A percentile compares a stretch with the other conserved stretches of the same genome.
phyloP scores from a whole-genome alignment of 148 eudicot species.

The Amaranthus cruentus region DNA sequence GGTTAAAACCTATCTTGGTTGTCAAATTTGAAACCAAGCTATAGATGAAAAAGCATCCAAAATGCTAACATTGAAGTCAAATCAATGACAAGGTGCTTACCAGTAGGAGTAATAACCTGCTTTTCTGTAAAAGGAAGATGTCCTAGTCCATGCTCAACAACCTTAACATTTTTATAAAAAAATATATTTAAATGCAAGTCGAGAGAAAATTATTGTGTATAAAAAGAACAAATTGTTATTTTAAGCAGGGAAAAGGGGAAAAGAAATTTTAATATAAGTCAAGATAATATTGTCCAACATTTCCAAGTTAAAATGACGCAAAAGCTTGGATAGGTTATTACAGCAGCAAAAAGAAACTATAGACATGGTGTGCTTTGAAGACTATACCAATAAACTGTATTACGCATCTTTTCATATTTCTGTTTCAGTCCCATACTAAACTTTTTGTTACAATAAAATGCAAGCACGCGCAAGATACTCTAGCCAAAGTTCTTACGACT shows the following conservation, averaged over 20 bases:
- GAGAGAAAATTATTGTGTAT: background rate
- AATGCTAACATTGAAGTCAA: background rate
- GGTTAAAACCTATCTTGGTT: background rate
- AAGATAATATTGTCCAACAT: background rate
- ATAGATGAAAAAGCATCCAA: background rate
- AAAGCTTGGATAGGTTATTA: background rate
- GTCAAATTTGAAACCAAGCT: background rate
- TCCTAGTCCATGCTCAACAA: slow-evolving; percentile 95
- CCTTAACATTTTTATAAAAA: slow-evolving; percentile 35
- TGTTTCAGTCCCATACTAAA: background rate
- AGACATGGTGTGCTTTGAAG: background rate
- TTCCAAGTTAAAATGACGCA: background rate
- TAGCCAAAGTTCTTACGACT: background rate
- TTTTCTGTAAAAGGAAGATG: slow-evolving; percentile 95
- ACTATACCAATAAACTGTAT: slow-evolving; percentile 1
- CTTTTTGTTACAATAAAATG: background rate
- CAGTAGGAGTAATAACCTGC: slow-evolving; percentile 93
- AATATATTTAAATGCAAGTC: background rate
- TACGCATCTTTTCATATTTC: background rate
- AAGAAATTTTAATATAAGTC: background rate
- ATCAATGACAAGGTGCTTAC: slow-evolving; percentile 38
- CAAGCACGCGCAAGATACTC: background rate
- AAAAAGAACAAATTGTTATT: slow-evolving; percentile 3
- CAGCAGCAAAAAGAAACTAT: background rate
- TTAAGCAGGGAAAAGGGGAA: background rate